These are phyloP conservation scores for Fusarium abutilonis DNA, from an alignment of 2,329 filamentous ascomycete genomes.

Conservation along the genomic window DNA sequence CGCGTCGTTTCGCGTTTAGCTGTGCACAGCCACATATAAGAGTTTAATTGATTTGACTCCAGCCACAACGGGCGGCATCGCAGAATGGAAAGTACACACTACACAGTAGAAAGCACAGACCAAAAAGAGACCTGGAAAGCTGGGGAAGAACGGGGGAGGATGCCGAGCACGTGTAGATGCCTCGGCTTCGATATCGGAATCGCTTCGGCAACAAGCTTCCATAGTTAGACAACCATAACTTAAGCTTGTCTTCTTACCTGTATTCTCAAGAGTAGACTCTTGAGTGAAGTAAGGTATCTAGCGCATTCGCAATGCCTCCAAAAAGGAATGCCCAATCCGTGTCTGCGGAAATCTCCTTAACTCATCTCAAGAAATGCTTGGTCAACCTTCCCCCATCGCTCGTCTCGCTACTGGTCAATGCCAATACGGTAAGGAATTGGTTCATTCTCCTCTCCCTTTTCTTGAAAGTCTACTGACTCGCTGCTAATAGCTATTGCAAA, in stretches of 20 bases:
- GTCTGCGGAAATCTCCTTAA: conserved; percentile 83
- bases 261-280: conserved; percentile 13
- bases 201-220: conserved; percentile 28
- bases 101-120: conserved; percentile 6
- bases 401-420: conserved; percentile 84
- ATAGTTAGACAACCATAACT: conserved; percentile 24
- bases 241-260: conserved; percentile 5
- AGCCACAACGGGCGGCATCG: conserved; percentile 30
- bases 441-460: not conserved
- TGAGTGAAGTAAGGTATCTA: not conserved
- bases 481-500: conserved; percentile 78
- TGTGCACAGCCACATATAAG: conserved; percentile 40
- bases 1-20: conserved; percentile 52
- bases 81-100: conserved; percentile 3
- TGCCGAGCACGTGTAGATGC: conserved; percentile 51
- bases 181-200: conserved; percentile 46
- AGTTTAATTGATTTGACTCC: conserved; percentile 46
- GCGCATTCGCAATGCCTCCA: conserved; percentile 55
- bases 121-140: conserved; percentile 10
- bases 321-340: conserved; percentile 69
- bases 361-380: conserved; percentile 91
- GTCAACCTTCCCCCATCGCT: conserved; percentile 90
- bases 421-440: conserved; percentile 77
- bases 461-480: conserved; percentile 16
- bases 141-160: conserved; percentile 41